phyloP scores from a whole-genome alignment of 2,329 filamentous ascomycete species.

The Ophiosphaerella korrae region DNA sequence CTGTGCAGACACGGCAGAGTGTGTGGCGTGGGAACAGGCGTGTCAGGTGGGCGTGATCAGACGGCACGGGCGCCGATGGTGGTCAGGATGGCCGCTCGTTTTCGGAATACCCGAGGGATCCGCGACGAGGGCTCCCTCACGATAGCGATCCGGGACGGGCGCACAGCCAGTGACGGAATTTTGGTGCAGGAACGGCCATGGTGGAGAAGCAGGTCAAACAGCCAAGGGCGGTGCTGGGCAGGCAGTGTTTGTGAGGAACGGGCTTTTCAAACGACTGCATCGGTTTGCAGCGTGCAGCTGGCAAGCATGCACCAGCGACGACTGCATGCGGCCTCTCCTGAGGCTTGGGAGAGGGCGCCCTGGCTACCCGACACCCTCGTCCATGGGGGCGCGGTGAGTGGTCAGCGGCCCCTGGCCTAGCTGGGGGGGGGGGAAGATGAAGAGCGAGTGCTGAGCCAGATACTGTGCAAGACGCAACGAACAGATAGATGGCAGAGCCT shows the following conservation, averaged over 20 bases:
- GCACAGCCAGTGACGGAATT: constrained; percentile 16
- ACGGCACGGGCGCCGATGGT: constrained; percentile 35
- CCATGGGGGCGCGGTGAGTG: constrained; percentile 14
- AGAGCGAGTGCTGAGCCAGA: too few relatives aligned
- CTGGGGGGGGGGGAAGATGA: too few relatives aligned
- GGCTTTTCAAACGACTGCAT: constrained; percentile 20
- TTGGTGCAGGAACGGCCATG: constrained; percentile 6
- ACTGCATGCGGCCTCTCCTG: constrained; percentile 27
- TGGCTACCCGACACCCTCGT: constrained; percentile 6
- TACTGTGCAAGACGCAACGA: too few relatives aligned
- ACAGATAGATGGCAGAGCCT: too few relatives aligned
- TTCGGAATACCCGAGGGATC: constrained; percentile 41
- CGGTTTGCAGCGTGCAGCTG: too few relatives aligned
- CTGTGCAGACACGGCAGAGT: background rate
- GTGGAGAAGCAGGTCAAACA: constrained; percentile 11
- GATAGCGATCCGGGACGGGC: constrained; percentile 26
- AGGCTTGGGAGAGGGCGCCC: constrained; percentile 19
- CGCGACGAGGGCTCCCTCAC: constrained; percentile 30
- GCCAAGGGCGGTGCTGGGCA: constrained; percentile 11
- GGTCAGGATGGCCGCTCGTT: constrained; percentile 31
- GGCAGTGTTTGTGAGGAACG: constrained; percentile 4
- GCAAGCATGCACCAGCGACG: too few relatives aligned
- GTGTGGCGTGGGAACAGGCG: constrained; percentile 21
- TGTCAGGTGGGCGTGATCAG: constrained; percentile 30
- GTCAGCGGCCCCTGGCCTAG: constrained; percentile 13